Evolutionary conservation across 257 asterid genomes (phyloP).

Genomic region (Fraxinus americana): DNA sequence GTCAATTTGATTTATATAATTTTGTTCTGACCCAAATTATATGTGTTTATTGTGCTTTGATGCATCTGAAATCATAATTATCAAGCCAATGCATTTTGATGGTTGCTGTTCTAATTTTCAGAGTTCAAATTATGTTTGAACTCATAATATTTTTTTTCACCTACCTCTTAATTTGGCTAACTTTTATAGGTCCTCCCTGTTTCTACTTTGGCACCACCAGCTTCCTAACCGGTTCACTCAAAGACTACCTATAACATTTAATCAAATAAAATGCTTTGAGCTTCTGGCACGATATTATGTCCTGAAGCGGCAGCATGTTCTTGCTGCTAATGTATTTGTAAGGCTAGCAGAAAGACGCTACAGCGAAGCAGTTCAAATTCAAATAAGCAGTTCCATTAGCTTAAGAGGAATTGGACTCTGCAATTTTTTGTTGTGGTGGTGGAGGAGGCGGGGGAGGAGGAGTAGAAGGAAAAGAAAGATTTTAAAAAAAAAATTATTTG

Average conservation of each 20-base stretch:
- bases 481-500: no score
- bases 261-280: constrained; percentile 76
- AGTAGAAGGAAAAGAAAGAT: no score
- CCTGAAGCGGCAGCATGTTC: constrained; percentile 82
- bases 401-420: no score
- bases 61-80: constrained; percentile 5
- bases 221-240: constrained; percentile 54
- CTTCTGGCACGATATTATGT: constrained; percentile 93
- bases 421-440: no score
- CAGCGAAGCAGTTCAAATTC: constrained; percentile 43
- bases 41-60: constrained; percentile 18
- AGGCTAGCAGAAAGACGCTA: constrained; percentile 92
- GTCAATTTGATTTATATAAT: constrained; percentile 19
- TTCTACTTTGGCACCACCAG: constrained; percentile 45
- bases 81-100: constrained; percentile 14
- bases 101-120: constrained; percentile 6
- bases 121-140: constrained; percentile 14
- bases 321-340: constrained; percentile 90
- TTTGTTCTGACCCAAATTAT: neutral
- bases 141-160: constrained; percentile 9
- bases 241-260: constrained; percentile 48
- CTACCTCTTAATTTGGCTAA: constrained; percentile 11
- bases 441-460: no score
- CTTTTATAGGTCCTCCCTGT: constrained; percentile 51
- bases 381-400: no score